phyloP scores from a whole-genome alignment of 1,139 yeast species.

The Diutina siamensis region DNA sequence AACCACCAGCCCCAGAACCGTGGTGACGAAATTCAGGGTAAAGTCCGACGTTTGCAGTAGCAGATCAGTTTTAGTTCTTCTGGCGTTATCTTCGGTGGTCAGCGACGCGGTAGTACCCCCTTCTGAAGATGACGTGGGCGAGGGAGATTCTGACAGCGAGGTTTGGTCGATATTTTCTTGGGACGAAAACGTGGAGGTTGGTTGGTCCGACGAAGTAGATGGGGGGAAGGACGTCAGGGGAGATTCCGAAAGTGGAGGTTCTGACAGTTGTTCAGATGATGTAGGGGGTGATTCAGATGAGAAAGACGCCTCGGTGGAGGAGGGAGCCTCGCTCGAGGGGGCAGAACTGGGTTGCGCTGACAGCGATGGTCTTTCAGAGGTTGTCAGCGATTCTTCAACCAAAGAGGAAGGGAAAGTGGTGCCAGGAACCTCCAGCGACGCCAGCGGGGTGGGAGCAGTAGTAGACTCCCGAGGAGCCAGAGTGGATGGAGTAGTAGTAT shows the following conservation, averaged over 20 bases:
- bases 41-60: not conserved
- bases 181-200: not conserved
- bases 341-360: not conserved
- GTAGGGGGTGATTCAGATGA: too few relatives aligned
- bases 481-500: not conserved
- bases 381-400: too few relatives aligned
- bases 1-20: slow-evolving; percentile 5
- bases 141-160: not conserved
- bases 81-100: not conserved
- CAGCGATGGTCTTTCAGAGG: not conserved
- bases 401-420: not conserved
- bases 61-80: not conserved
- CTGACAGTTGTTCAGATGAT: too few relatives aligned
- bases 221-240: too few relatives aligned
- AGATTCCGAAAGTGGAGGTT: too few relatives aligned
- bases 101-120: not conserved
- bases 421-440: too few relatives aligned
- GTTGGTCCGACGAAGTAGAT: not conserved
- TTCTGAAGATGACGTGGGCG: not conserved
- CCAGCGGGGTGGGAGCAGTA: not conserved
- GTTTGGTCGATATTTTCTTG: too few relatives aligned
- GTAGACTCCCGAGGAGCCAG: not conserved
- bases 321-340: not conserved
- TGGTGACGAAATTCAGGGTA: not conserved
- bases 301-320: not conserved